Evolutionary conservation across 2,329 filamentous ascomycete species (phyloP).

Genomic region (Cercospora beticola): DNA sequence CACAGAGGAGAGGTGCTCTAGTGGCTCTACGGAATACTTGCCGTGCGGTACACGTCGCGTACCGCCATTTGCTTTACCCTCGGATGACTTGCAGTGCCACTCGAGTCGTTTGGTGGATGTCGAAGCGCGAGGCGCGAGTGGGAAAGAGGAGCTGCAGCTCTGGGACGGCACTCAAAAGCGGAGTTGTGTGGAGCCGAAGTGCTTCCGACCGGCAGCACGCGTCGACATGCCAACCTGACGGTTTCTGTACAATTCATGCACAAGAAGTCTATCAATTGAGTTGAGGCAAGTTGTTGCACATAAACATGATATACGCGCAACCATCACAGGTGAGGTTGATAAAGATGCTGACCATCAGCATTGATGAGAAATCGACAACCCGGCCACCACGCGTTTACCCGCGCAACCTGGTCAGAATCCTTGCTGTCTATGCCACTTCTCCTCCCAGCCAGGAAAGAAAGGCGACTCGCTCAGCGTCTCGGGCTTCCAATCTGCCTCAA

Average conservation of each 20-base stretch:
- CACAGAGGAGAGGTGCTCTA: neutral
- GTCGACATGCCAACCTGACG: neutral
- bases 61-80: neutral
- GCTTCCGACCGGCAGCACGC: neutral
- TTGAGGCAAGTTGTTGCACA: neutral
- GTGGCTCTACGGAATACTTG: neutral
- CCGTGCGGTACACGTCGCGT: neutral
- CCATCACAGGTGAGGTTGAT: neutral
- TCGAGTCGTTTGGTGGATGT: neutral
- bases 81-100: neutral
- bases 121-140: neutral
- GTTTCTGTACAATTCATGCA: neutral
- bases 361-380: neutral
- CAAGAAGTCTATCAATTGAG: neutral
- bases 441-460: slow-evolving; percentile 73
- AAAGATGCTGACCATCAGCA: neutral
- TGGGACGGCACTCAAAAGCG: neutral
- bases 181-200: slow-evolving; percentile 4
- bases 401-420: slow-evolving; percentile 47
- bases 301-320: neutral
- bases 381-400: neutral
- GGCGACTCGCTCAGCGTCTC: slow-evolving; percentile 72
- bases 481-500: slow-evolving; percentile 63
- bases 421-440: slow-evolving; percentile 68
- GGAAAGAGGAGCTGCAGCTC: neutral